These are phyloP conservation scores for Penicillium crustosum DNA, from an alignment of 2,329 filamentous ascomycete species.

Conservation along the genomic window DNA sequence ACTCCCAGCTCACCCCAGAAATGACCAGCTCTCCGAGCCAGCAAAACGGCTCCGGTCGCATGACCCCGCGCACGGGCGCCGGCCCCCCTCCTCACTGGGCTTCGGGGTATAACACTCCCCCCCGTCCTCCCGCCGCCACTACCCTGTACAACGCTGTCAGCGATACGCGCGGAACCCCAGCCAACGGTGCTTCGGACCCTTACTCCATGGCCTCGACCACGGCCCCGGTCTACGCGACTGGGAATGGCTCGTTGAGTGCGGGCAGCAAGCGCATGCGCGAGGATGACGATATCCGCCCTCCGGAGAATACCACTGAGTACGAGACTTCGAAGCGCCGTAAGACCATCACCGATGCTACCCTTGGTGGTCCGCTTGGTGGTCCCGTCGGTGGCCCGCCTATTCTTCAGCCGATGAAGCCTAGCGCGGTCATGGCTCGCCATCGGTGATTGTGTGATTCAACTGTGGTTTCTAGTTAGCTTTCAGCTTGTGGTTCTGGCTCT, in stretches of 20 bases:
- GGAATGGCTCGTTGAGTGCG: constrained; percentile 62
- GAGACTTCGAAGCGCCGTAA: constrained; percentile 71
- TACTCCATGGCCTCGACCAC: constrained; percentile 71
- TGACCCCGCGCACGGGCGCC: constrained; percentile 77
- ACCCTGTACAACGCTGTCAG: constrained; percentile 88
- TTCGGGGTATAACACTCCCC: constrained; percentile 75
- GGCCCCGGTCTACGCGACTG: constrained; percentile 49
- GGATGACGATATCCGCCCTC: constrained; percentile 65
- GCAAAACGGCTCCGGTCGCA: constrained; percentile 76
- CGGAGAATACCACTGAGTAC: constrained; percentile 62
- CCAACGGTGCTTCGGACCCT: constrained; percentile 68
- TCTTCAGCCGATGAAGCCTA: constrained; percentile 48
- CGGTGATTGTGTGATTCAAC: constrained; percentile 28
- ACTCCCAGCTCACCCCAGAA: constrained; percentile 74
- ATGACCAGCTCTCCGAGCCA: constrained; percentile 77
- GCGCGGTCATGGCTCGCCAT: constrained; percentile 41
- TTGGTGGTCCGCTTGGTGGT: constrained; percentile 51
- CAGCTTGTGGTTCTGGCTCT: constrained; percentile 15
- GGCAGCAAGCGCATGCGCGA: constrained; percentile 62
- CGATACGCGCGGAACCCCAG: constrained; percentile 65
- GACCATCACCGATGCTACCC: constrained; percentile 63
- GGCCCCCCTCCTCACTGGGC: constrained; percentile 72
- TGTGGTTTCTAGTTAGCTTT: constrained; percentile 1
- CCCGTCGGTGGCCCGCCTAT: constrained; percentile 42
- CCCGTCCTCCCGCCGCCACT: constrained; percentile 68